Evolutionary conservation across 2,329 filamentous ascomycete species (phyloP).

Genomic region (Monosporascus sp.): DNA sequence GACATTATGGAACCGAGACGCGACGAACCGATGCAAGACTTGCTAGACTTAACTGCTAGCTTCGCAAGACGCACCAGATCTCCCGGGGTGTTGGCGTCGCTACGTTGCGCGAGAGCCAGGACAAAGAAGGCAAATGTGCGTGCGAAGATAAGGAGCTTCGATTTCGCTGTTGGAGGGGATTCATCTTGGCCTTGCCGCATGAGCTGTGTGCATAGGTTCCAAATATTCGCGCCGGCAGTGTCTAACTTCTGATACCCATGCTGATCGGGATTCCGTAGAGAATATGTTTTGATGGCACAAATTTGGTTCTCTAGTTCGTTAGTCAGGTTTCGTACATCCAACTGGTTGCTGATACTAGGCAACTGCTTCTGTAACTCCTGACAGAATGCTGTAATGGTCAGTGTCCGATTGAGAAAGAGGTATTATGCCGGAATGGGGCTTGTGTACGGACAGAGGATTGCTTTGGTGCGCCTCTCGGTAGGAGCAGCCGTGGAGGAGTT

Average conservation of each 20-base stretch:
- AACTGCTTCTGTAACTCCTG: slow-evolving; percentile 22
- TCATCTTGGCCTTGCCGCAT: slow-evolving; percentile 28
- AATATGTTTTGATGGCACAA: slow-evolving; percentile 24
- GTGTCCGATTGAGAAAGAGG: neutral
- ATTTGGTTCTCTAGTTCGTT: slow-evolving; percentile 37
- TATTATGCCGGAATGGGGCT: slow-evolving; percentile 4
- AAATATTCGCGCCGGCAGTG: slow-evolving; percentile 50
- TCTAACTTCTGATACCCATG: slow-evolving; percentile 46
- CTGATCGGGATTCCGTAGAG: slow-evolving; percentile 25
- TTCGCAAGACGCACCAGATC: slow-evolving; percentile 56
- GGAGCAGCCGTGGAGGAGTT: slow-evolving; percentile 8
- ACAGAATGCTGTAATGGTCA: slow-evolving; percentile 19
- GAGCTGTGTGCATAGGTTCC: slow-evolving; percentile 60
- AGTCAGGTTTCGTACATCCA: slow-evolving; percentile 29
- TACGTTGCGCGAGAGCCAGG: slow-evolving; percentile 51
- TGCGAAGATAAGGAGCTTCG: slow-evolving; percentile 32
- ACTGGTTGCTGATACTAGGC: slow-evolving; percentile 17
- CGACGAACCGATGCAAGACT: slow-evolving; percentile 54
- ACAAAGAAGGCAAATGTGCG: slow-evolving; percentile 61
- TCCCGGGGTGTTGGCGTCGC: slow-evolving; percentile 17
- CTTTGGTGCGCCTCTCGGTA: slow-evolving; percentile 27
- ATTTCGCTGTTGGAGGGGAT: slow-evolving; percentile 11
- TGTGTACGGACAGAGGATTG: slow-evolving; percentile 24
- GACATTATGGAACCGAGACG: slow-evolving; percentile 13
- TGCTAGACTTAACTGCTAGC: slow-evolving; percentile 61